A percentile compares a stretch with the other conserved stretches of the same genome.
These are phyloP conservation scores for Juncus inflexus DNA, from an alignment of 176 grass and related monocot species.

Conservation along the genomic window DNA sequence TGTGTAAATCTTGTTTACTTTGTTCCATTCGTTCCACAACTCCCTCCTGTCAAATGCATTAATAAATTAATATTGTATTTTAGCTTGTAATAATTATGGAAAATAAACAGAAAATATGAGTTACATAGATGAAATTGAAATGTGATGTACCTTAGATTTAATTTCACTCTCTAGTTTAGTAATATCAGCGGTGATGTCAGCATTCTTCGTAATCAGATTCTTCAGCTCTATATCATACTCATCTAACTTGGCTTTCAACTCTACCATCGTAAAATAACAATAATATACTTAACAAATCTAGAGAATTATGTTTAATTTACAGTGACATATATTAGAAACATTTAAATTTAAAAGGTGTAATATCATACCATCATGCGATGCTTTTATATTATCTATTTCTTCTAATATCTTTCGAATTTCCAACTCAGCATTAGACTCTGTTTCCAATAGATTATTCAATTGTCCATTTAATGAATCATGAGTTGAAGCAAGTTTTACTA, in stretches of 20 bases:
- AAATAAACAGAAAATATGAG: no score
- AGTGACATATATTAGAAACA: no score
- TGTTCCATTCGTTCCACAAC: conserved; percentile 58
- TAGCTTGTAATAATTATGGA: no score
- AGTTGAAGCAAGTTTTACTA: conserved; percentile 59
- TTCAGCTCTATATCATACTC: conserved; percentile 74
- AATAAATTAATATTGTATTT: no score
- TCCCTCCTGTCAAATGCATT: conserved; percentile 53
- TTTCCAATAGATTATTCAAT: conserved; percentile 65
- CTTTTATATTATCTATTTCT: conserved; percentile 56
- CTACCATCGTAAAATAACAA: conserved; percentile 32
- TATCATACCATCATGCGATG: no score
- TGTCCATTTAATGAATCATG: conserved; percentile 67
- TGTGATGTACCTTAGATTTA: conserved; percentile 64
- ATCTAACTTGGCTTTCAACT: conserved; percentile 90
- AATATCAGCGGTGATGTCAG: conserved; percentile 44
- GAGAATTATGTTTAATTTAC: no score
- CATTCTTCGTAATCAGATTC: conserved; percentile 74
- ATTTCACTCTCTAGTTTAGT: conserved; percentile 68
- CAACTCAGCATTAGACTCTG: conserved; percentile 61
- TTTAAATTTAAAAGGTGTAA: conserved; percentile 18
- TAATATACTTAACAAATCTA: no score
- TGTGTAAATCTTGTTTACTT: conserved; percentile 56
- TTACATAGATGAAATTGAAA: no score
- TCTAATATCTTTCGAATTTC: conserved; percentile 50